Base-by-base conservation (phyloP, 495 filamentous ascomycete genomes). In the Penicillium arizonense region DNA sequence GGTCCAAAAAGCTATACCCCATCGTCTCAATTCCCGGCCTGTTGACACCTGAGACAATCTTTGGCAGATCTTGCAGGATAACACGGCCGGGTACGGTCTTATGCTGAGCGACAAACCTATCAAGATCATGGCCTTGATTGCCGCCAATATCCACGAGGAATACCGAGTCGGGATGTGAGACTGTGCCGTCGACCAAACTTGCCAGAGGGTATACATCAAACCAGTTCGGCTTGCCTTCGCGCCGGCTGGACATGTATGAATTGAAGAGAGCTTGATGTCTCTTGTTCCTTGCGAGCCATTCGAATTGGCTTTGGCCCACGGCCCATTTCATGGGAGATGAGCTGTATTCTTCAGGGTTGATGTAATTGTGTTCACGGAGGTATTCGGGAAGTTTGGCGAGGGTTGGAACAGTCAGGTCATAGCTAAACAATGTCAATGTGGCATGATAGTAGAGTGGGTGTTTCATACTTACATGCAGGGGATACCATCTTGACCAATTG, bases 131-230 rank as follows among this genome's bases (percentile, higher is more conserved):
- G 1, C 79, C 78, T 4, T 60, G 40, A n/a, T 65, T 67, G 3
- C 78, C 80, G 30, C 70, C 79, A 2, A 80, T 60, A 61, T 84
- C 81, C 5, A 82, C 76, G 1, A 75, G 52, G 5, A 71, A 53
- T 5, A 61, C 48, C 0, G 47, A 38, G 11, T 62, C 44, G 8
- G 32, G 6, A 13, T 43, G 13, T 7, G 26, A 18, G 4, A 50
- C 36, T 5, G 69, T 66, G 1, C 61, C 41, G 5, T 62, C 26
- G 0, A 78, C 61, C 1, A 67, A 59, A 16, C 72, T 61, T 33
- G 62, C 44, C 0, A 78, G 57, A 10, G 77, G 74, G 45, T 73
- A 78, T 53, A 75, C 68, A 32, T 61, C 63, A 0, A 73, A 62
- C 76, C 74, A 79, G 3, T 57, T 63, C 7, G 74, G 68, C 1